A percentile compares a stretch with the other conserved stretches of the same genome.
Conservation (phyloP, 441 rosid genomes). For the Jatropha multifida region DNA sequence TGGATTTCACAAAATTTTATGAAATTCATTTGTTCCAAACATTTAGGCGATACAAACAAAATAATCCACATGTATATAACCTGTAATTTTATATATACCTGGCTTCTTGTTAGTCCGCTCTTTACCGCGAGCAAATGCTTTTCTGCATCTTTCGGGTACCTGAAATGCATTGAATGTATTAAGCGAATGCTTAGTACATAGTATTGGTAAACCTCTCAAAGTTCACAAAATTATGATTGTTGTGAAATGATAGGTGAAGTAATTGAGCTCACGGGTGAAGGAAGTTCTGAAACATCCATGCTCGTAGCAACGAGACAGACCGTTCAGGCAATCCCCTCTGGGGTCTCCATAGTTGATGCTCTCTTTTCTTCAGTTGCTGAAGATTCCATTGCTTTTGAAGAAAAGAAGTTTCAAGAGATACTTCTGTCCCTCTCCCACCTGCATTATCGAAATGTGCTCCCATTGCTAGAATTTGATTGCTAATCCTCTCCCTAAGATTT, state of each 20-base stretch:
- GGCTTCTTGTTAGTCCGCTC: constrained; percentile 93
- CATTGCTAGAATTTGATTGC: constrained; percentile 72
- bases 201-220: neutral
- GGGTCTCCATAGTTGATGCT: constrained; percentile 82
- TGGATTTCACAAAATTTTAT: no score
- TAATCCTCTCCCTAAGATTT: constrained; percentile 76
- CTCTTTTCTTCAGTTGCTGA: constrained; percentile 73
- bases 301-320: constrained; percentile 76
- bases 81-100: constrained; percentile 42
- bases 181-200: neutral
- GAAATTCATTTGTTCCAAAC: no score
- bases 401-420: constrained; percentile 45
- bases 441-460: constrained; percentile 40
- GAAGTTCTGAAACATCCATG: constrained; percentile 98
- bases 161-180: constrained; percentile 25
- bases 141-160: constrained; percentile 97
- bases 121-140: constrained; percentile 87
- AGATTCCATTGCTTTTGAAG: constrained; percentile 71
- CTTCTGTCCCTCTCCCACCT: constrained; percentile 38
- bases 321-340: constrained; percentile 88
- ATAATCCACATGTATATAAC: neutral
- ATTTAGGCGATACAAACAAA: neutral
- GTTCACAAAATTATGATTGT: no score
- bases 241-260: neutral
- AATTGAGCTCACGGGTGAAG: constrained; percentile 78